Percentiles rank a stretch among this genome's conserved stretches.
Evolutionary conservation across 257 asterid genomes (phyloP).

Genomic region (Salvia splendens): DNA sequence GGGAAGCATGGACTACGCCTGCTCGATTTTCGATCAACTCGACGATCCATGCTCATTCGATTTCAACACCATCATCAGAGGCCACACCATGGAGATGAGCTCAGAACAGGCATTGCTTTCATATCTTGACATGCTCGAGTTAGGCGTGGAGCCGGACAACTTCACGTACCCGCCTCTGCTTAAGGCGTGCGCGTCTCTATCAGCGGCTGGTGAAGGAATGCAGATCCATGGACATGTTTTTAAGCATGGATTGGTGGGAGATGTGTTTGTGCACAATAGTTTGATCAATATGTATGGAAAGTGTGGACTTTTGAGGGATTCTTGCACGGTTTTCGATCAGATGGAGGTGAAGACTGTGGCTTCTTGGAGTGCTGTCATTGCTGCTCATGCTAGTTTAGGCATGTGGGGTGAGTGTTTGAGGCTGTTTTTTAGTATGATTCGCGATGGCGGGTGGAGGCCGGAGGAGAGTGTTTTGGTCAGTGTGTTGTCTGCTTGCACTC

Average conservation of each 20-base stretch:
- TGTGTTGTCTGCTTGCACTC: constrained; percentile 72
- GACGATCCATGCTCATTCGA: constrained; percentile 66
- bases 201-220: constrained; percentile 43
- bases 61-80: constrained; percentile 68
- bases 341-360: constrained; percentile 62
- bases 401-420: constrained; percentile 65
- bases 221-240: constrained; percentile 73
- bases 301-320: constrained; percentile 44
- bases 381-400: constrained; percentile 58
- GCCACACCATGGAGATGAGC: constrained; percentile 50
- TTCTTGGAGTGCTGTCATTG: constrained; percentile 87
- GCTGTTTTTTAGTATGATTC: constrained; percentile 52
- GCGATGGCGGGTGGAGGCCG: constrained; percentile 51
- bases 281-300: constrained; percentile 83
- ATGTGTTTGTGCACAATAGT: constrained; percentile 67
- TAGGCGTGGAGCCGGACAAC: constrained; percentile 57
- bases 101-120: constrained; percentile 45
- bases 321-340: constrained; percentile 49
- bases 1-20: constrained; percentile 89
- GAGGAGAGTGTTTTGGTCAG: constrained; percentile 83
- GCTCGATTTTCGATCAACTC: constrained; percentile 59
- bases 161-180: constrained; percentile 70
- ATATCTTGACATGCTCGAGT: constrained; percentile 61
- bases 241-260: constrained; percentile 59
- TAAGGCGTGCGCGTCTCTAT: constrained; percentile 55